Evolutionary conservation across 1,139 yeast species (phyloP).

Genomic region (Scheffersomyces segobiensis): DNA sequence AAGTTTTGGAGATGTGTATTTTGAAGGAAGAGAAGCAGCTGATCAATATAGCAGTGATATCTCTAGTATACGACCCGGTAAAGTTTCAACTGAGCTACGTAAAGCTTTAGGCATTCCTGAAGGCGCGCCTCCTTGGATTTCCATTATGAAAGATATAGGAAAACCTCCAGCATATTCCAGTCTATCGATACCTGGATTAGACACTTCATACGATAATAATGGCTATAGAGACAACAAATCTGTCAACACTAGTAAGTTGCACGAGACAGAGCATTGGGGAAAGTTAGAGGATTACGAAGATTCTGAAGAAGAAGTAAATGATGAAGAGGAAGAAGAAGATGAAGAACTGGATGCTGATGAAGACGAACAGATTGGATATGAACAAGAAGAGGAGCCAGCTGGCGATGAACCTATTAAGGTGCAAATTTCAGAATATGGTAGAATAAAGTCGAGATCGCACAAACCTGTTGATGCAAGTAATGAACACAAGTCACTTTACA

Average conservation of each 20-base stretch:
- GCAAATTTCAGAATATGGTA: conserved; percentile 11
- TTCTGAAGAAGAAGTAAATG: conserved; percentile 34
- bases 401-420: conserved; percentile 10
- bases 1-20: conserved; percentile 74
- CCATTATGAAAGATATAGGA: conserved; percentile 69
- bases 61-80: conserved; percentile 63
- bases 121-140: conserved; percentile 82
- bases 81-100: conserved; percentile 56
- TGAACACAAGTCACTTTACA: conserved; percentile 23
- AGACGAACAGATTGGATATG: conserved; percentile 2
- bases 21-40: conserved; percentile 69
- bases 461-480: conserved; percentile 4
- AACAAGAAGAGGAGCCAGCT: conserved; percentile 2
- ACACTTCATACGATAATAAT: conserved; percentile 34
- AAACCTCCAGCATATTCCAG: conserved; percentile 84
- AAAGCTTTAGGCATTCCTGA: conserved; percentile 71
- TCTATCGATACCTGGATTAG: conserved; percentile 60
- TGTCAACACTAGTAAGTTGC: conserved; percentile 28
- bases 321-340: conserved; percentile 30
- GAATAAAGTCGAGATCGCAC: background rate
- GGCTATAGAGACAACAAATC: conserved; percentile 31
- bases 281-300: conserved; percentile 36
- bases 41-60: conserved; percentile 43
- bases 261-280: conserved; percentile 43
- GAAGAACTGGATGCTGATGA: conserved; percentile 6